These are phyloP conservation scores for Stylonectria norvegica DNA, from an alignment of 2,329 filamentous ascomycete genomes.

Conservation along the genomic window DNA sequence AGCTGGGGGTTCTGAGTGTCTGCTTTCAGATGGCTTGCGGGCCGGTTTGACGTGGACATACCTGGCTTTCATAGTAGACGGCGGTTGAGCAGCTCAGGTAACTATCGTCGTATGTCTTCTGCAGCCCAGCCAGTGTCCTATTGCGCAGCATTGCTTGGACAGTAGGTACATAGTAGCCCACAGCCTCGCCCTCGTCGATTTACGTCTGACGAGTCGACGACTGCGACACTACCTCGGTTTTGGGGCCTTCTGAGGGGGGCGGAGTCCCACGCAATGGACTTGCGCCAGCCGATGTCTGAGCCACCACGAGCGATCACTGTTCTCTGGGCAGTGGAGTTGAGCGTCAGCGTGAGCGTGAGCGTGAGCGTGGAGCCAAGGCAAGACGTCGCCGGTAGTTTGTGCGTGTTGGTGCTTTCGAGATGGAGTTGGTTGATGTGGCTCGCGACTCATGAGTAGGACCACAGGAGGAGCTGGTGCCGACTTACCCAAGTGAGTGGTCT, in stretches of 20 bases:
- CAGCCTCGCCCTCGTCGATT: conserved; percentile 14
- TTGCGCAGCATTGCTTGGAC: conserved; percentile 50
- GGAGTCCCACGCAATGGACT: no score
- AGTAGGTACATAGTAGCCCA: conserved; percentile 28
- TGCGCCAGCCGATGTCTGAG: conserved; percentile 3
- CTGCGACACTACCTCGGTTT: no score
- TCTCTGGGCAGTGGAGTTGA: no score
- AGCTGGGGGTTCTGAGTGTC: conserved; percentile 2
- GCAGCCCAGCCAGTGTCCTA: conserved; percentile 66
- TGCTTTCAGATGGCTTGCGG: no score
- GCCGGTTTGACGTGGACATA: conserved; percentile 35
- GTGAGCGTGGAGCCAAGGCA: no score
- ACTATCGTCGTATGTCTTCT: conserved; percentile 97
- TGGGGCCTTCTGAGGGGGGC: no score
- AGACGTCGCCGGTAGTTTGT: conserved; percentile 12
- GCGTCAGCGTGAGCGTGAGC: no score
- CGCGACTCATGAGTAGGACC: conserved; percentile 13
- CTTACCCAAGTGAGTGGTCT: no score
- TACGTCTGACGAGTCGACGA: conserved; percentile 3
- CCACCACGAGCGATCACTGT: not conserved
- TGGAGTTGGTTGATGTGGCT: conserved; percentile 19
- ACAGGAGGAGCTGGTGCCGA: conserved; percentile 10
- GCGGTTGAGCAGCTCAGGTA: conserved; percentile 94
- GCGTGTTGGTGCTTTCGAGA: no score
- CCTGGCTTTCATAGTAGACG: conserved; percentile 92